These are phyloP conservation scores for Sporisorium sorghi DNA, from an alignment of 1,284 basidiomycete genomes.

Conservation along the genomic window DNA sequence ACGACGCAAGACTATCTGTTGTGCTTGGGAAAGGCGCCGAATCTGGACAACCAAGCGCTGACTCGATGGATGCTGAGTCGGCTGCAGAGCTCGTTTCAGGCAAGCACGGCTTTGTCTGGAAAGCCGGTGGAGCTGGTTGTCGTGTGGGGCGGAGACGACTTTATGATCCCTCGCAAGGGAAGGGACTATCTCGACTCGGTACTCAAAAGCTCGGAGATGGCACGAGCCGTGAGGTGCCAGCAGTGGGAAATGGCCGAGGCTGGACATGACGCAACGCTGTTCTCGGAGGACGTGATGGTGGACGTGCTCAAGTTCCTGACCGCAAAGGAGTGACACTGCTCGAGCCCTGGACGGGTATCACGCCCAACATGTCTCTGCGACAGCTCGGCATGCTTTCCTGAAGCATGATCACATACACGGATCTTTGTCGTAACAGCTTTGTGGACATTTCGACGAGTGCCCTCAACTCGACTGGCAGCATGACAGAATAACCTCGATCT, in stretches of 20 bases:
- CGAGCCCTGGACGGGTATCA: no score
- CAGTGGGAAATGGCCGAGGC: slow-evolving; percentile 28
- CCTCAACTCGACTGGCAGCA: no score
- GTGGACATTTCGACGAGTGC: no score
- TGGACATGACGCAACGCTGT: slow-evolving; percentile 29
- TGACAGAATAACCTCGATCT: no score
- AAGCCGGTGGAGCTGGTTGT: slow-evolving; percentile 15
- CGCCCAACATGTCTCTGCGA: no score
- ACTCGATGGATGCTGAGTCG: slow-evolving; percentile 5
- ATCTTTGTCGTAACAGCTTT: no score
- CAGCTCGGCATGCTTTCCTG: no score
- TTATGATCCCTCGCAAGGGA: slow-evolving; percentile 29
- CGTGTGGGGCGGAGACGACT: slow-evolving; percentile 27
- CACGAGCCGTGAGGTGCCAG: slow-evolving; percentile 1
- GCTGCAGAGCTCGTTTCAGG: slow-evolving; percentile 4
- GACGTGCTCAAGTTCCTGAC: slow-evolving; percentile 15
- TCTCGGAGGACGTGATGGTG: slow-evolving; percentile 17
- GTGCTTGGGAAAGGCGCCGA: slow-evolving; percentile 28
- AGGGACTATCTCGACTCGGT: slow-evolving; percentile 16
- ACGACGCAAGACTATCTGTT: slow-evolving; percentile 30
- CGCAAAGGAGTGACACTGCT: neutral
- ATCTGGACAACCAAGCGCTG: slow-evolving; percentile 22
- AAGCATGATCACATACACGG: no score
- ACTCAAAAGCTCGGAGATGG: neutral
- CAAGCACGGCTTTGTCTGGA: neutral